Evolutionary conservation across 2,329 filamentous ascomycete genomes (phyloP), one percentile per base, ranked within the genome.

Genomic region (Aurifilum marmelostoma): DNA sequence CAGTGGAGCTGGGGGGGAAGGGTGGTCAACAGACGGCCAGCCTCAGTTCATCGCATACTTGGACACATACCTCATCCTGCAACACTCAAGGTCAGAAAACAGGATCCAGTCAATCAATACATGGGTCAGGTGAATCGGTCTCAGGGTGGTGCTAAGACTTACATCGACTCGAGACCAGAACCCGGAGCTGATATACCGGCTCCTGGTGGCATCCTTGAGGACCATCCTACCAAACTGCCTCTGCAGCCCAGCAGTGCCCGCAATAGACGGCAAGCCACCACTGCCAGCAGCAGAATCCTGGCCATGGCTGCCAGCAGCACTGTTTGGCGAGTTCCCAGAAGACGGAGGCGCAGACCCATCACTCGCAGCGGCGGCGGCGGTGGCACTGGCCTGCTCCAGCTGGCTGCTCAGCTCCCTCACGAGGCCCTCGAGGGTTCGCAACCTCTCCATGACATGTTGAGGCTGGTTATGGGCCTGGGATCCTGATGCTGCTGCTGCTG

Each of bases 121-220:
- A n/a, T n/a, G n/a, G n/a, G n/a, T n/a, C n/a, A n/a, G n/a, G n/a
- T n/a, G n/a, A n/a, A n/a, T 27, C 2, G 14, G 32, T 7, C 34
- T 4, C n/a, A 62, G 16, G 21, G 27, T 34, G 21, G 37, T 4
- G 37, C 21, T 2, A n/a, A 6, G 8, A 69, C 78, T 58, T 77
- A 86, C 84, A 80, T 87, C 86, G n/a, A 88, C 80, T 0, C 81
- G 81, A 2, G 84, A 84, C 85, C 85, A 88, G 72, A 88, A 87
- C 18, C 82, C 82, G 70, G 79, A 86, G 67, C 83, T 83, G 14
- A 87, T 76, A 73, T 87, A 87, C 18, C 81, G 80, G 50, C 79
- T 83, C 16, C 75, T 77, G 7, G 74, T 80, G 9, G 76, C 72
- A 73, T 85, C 83, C 37, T 81, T 77, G 1, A 85, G 73, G 2